Evolutionary conservation across 805 yeast species (phyloP).

Genomic region (Ogataea kodamae): DNA sequence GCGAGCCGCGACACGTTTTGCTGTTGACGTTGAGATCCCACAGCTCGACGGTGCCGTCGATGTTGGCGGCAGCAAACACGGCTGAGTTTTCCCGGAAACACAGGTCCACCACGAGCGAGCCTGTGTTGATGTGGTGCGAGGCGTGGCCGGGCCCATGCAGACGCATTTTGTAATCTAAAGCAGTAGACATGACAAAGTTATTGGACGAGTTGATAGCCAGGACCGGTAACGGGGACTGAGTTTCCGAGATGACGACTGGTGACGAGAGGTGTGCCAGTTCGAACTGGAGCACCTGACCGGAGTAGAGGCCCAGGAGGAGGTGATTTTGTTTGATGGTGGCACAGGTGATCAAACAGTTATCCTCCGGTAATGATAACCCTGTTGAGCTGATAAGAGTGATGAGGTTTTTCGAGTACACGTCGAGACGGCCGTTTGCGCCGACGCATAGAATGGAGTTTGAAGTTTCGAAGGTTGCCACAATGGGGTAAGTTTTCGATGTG

Average conservation of each 20-base stretch:
- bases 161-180: constrained; percentile 14
- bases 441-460: constrained; percentile 25
- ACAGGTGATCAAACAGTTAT: constrained; percentile 19
- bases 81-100: constrained; percentile 7
- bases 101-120: constrained; percentile 13
- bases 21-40: constrained; percentile 36
- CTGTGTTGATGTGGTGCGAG: constrained; percentile 3
- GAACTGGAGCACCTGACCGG: constrained; percentile 19
- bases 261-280: constrained; percentile 16
- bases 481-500: constrained; percentile 13
- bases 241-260: constrained; percentile 6
- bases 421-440: constrained; percentile 21
- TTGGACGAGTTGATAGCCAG: constrained; percentile 17
- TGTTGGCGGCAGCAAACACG: constrained; percentile 16
- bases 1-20: constrained; percentile 24
- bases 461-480: constrained; percentile 24
- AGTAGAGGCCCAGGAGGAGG: constrained; percentile 23
- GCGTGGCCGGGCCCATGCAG: constrained; percentile 5
- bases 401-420: constrained; percentile 23
- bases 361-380: constrained; percentile 7
- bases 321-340: constrained; percentile 19
- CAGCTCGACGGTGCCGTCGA: constrained; percentile 21
- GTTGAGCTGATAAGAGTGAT: constrained; percentile 19
- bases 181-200: constrained; percentile 7
- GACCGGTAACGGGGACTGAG: constrained; percentile 15